Evolutionary conservation across 2,329 filamentous ascomycete genomes (phyloP).

Genomic region (Ophiostoma australiae): DNA sequence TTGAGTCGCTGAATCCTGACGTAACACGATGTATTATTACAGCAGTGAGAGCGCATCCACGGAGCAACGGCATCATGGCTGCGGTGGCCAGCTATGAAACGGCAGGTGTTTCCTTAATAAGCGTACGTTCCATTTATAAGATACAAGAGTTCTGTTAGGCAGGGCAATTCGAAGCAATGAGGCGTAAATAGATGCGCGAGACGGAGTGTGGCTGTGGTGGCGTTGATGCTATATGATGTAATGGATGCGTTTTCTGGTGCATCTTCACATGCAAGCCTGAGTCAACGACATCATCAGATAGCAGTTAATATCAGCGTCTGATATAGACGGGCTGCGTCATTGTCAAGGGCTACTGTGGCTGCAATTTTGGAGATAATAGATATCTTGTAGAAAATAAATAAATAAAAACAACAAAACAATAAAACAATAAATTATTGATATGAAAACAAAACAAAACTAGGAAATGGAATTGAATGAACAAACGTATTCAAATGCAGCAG

Average conservation of each 20-base stretch:
- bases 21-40: neutral
- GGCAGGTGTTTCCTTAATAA: neutral
- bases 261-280: slow-evolving; percentile 2
- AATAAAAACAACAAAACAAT: neutral
- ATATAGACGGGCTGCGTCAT: neutral
- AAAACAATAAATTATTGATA: neutral
- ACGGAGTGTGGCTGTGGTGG: slow-evolving; percentile 2
- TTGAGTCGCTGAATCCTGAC: neutral
- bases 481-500: neutral
- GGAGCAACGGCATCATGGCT: neutral
- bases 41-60: too few relatives aligned
- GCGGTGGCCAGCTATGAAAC: neutral
- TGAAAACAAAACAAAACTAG: neutral
- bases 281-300: neutral
- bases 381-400: neutral
- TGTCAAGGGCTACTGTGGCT: neutral
- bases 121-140: too few relatives aligned
- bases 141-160: neutral
- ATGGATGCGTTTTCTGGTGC: neutral
- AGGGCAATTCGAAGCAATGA: too few relatives aligned
- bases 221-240: neutral
- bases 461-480: neutral
- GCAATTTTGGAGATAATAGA: too few relatives aligned
- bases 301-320: neutral
- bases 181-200: too few relatives aligned